Conservation (phyloP, 108 stramenopile species). For the Phaeodactylum tricornutum region DNA sequence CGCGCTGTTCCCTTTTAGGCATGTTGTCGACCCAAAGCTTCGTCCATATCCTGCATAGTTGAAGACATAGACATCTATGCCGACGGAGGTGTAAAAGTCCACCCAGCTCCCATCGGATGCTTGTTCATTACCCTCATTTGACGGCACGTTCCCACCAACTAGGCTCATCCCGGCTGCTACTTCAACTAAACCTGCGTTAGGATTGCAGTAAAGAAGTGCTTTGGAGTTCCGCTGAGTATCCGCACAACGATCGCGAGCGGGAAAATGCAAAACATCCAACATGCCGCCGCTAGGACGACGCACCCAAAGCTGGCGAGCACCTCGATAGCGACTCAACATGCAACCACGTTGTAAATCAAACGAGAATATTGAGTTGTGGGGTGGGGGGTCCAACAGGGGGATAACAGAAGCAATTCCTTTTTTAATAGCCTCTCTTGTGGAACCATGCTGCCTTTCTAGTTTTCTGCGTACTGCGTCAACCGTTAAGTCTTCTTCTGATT, state of each 20-base stretch:
- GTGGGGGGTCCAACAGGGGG: constrained; percentile 74
- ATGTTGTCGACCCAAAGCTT: constrained; percentile 31
- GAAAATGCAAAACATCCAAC: constrained; percentile 71
- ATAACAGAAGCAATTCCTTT: constrained; percentile 26
- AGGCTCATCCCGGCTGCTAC: constrained; percentile 78
- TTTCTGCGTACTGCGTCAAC: too few species aligned
- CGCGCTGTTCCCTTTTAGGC: neutral
- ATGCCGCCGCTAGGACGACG: constrained; percentile 31
- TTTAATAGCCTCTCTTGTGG: too few species aligned
- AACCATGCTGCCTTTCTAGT: too few species aligned
- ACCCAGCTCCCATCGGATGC: constrained; percentile 51
- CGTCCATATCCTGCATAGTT: constrained; percentile 86
- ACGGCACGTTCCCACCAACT: constrained; percentile 60
- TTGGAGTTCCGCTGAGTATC: constrained; percentile 12
- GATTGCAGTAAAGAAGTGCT: constrained; percentile 84
- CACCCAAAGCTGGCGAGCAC: constrained; percentile 79
- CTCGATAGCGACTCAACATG: constrained; percentile 54
- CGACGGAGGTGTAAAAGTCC: constrained; percentile 61
- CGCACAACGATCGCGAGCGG: constrained; percentile 17
- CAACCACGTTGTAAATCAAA: constrained; percentile 73
- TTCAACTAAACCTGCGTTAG: constrained; percentile 80
- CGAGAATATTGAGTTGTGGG: constrained; percentile 69
- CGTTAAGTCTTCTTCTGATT: neutral
- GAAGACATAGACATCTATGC: constrained; percentile 76
- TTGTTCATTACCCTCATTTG: constrained; percentile 13